Evolutionary conservation across 345 rosid species (phyloP), one percentile per base, ranked within the genome.

Genomic region (Zanthoxylum bungeanum): DNA sequence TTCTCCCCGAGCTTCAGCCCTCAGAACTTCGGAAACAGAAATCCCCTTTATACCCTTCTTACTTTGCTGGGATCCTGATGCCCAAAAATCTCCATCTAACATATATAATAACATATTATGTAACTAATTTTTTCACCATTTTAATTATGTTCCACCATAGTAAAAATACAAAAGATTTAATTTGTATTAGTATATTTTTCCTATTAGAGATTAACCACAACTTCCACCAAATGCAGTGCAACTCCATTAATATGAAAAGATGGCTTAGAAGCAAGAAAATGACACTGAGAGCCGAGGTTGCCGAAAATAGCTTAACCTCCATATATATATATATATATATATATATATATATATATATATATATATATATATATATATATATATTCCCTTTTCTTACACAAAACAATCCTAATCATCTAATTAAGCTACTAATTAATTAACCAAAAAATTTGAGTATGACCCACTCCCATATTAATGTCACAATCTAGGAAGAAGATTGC

Each of bases 401-500:
- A 36, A 9, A 37, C n/a, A 4, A 57, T 57, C 21, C 1, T 14
- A 28, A 5, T 27, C 7, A 0, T 7, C 12, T 14, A 19, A 10
- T 36, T 60, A 12, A 22, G 12, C 7, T 10, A 40, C 25, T 11
- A 4, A 24, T 40, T 64, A 3, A 27, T 64, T 46, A 24, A 25
- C 1, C 2, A 28, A 44, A 25, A 44, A 31, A 66, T n/a, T 4
- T 33, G 34, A 37, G 4, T 7, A 37, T 24, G 50, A 17, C 36
- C 66, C 14, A 39, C 72, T 68, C 37, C 7, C 51, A 2, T 9
- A n/a, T n/a, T n/a, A 27, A 37, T 21, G 37, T 56, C 31, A 55
- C 14, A 71, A 58, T 64, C 60, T 64, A 67, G 62, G 69, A 73
- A 73, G 60, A 73, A 22, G 28, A 82, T 59, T 46, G 9, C 9